phyloP scores from a whole-genome alignment of 768 basidiomycete genomes.

The Leccinum ochraceum region DNA sequence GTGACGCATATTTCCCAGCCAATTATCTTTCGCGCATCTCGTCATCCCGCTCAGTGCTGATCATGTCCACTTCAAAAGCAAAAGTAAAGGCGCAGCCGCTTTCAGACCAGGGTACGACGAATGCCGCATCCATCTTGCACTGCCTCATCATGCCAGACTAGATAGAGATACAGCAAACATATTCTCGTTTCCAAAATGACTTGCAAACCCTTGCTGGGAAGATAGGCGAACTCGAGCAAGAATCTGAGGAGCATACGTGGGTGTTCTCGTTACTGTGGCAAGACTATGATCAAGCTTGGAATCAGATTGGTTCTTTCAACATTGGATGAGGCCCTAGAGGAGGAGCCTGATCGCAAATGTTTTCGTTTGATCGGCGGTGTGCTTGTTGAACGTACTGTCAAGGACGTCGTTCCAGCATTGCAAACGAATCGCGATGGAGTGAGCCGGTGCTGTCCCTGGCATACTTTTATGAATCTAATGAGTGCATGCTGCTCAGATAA shows the following conservation, averaged over 20 bases:
- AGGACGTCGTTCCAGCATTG: slow-evolving; percentile 89
- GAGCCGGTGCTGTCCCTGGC: slow-evolving; percentile 28
- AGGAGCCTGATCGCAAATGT: slow-evolving; percentile 90
- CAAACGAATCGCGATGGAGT: slow-evolving; percentile 90
- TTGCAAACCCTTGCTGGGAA: slow-evolving; percentile 90
- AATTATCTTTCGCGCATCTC: slow-evolving; percentile 27
- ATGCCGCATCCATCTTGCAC: slow-evolving; percentile 9
- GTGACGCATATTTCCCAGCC: slow-evolving; percentile 28
- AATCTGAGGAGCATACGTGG: slow-evolving; percentile 93
- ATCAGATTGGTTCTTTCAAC: slow-evolving; percentile 85
- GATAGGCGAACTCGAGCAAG: slow-evolving; percentile 94
- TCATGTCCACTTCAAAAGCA: slow-evolving; percentile 56
- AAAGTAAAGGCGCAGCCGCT: slow-evolving; percentile 60
- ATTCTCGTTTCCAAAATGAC: slow-evolving; percentile 81
- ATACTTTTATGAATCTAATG: slow-evolving; percentile 6
- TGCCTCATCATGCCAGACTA: slow-evolving; percentile 43
- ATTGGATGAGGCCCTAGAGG: slow-evolving; percentile 75
- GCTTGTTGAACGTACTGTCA: slow-evolving; percentile 93
- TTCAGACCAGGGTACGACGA: slow-evolving; percentile 68
- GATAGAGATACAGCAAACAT: slow-evolving; percentile 85
- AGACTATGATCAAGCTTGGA: slow-evolving; percentile 1
- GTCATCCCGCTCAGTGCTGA: not conserved
- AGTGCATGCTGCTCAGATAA: slow-evolving; percentile 56
- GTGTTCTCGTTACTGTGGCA: slow-evolving; percentile 31
- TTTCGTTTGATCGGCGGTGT: slow-evolving; percentile 96